Percentiles rank a stretch among this genome's conserved stretches.
Conservation (phyloP, 108 stramenopile species). For the Hondaea fermentalgiana region DNA sequence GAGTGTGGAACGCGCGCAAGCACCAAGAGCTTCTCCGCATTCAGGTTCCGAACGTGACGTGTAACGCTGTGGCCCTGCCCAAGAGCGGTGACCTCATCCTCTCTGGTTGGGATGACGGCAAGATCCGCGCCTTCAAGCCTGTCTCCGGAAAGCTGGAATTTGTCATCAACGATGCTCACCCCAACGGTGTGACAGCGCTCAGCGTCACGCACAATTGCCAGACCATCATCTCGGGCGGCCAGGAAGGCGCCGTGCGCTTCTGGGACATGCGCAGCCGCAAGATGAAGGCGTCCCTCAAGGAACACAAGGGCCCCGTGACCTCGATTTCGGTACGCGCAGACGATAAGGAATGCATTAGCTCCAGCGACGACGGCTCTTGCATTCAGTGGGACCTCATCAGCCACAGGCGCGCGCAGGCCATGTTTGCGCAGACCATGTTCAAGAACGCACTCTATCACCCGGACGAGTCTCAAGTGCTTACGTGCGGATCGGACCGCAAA, state of each 20-base stretch:
- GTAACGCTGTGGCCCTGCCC: conserved; percentile 63
- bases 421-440: conserved; percentile 74
- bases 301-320: conserved; percentile 69
- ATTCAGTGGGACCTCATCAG: conserved; percentile 70
- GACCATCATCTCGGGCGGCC: conserved; percentile 61
- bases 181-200: conserved; percentile 63
- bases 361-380: conserved; percentile 72
- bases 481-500: conserved; percentile 70
- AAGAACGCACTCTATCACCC: conserved; percentile 64
- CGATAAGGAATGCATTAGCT: conserved; percentile 62
- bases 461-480: conserved; percentile 73
- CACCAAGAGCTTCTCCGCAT: conserved; percentile 71
- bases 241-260: conserved; percentile 68
- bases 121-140: conserved; percentile 75
- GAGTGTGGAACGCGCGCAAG: conserved; percentile 66
- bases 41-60: conserved; percentile 72
- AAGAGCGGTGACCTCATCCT: conserved; percentile 57
- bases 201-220: conserved; percentile 46
- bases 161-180: conserved; percentile 66
- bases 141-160: conserved; percentile 72
- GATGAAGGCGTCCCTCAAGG: conserved; percentile 73
- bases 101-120: conserved; percentile 76
- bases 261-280: conserved; percentile 66
- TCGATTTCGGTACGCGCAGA: conserved; percentile 50
- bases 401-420: conserved; percentile 55